Percentiles rank a stretch among this genome's conserved stretches.
Conservation (phyloP, 2,329 filamentous ascomycete genomes). For the Metarhizium brunneum region DNA sequence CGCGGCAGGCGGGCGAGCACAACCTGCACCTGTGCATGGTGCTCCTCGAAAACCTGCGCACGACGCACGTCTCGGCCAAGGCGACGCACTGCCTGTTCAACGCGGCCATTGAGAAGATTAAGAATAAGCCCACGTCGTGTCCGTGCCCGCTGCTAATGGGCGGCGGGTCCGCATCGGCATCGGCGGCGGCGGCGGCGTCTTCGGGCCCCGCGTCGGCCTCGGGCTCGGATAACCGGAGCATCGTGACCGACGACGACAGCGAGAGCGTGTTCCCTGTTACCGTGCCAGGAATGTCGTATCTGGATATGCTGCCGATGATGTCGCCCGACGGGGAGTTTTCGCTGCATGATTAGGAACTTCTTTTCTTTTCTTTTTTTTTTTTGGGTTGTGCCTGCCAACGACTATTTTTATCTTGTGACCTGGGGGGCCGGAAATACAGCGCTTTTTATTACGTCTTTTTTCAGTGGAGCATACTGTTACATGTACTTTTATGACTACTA, state of each 20-base stretch:
- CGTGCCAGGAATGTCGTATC: background rate
- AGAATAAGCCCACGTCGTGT: background rate
- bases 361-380: background rate
- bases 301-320: background rate
- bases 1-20: background rate
- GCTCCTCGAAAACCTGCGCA: background rate
- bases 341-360: background rate
- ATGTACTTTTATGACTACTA: too few species aligned
- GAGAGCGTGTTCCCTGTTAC: background rate
- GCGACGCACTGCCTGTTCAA: background rate
- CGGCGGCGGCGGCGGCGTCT: too few species aligned
- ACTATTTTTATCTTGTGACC: background rate
- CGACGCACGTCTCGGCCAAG: background rate
- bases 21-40: background rate
- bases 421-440: background rate
- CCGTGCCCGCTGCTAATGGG: background rate
- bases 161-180: too few species aligned
- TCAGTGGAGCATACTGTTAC: too few species aligned
- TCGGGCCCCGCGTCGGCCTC: background rate
- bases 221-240: background rate
- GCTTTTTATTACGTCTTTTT: too few species aligned
- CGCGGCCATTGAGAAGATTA: background rate
- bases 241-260: too few species aligned
- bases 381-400: background rate
- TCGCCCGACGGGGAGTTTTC: background rate